These are phyloP conservation scores for Arctium lappa DNA, from an alignment of 129 eudicot species.

Conservation along the genomic window DNA sequence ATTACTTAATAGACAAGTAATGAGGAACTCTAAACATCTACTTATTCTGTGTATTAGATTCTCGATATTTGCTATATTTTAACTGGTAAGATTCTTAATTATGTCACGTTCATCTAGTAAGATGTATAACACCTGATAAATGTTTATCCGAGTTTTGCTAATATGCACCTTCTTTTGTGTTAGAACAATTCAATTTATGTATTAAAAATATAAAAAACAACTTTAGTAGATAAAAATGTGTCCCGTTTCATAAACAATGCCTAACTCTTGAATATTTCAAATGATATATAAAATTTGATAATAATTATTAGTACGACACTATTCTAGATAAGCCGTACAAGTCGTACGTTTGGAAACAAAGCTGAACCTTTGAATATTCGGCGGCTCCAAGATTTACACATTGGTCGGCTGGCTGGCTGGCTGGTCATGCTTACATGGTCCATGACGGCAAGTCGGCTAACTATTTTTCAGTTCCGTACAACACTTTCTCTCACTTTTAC, in stretches of 20 bases:
- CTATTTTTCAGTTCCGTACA: slow-evolving; percentile 20
- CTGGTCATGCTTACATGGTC: slow-evolving; percentile 37
- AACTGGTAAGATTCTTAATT: too few relatives aligned
- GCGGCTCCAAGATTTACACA: neutral
- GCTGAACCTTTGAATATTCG: slow-evolving; percentile 5
- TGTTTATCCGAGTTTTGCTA: too few relatives aligned
- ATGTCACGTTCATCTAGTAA: too few relatives aligned
- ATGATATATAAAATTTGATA: neutral
- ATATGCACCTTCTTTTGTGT: too few relatives aligned
- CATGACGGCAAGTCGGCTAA: slow-evolving; percentile 40
- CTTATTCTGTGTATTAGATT: too few relatives aligned
- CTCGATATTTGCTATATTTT: too few relatives aligned
- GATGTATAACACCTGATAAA: too few relatives aligned
- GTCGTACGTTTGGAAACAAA: slow-evolving; percentile 17
- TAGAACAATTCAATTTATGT: too few relatives aligned
- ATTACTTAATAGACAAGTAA: neutral
- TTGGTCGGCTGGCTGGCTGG: neutral
- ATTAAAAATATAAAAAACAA: too few relatives aligned
- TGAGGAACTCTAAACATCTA: neutral
- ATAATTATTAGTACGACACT: neutral
- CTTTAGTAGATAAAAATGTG: too few relatives aligned
- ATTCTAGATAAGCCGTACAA: slow-evolving; percentile 38
- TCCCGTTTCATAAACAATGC: too few relatives aligned
- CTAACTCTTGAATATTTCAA: too few relatives aligned
- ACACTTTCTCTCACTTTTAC: slow-evolving; percentile 2